Conservation (phyloP, 768 basidiomycete species). For the Amanita pseudoporphyria region DNA sequence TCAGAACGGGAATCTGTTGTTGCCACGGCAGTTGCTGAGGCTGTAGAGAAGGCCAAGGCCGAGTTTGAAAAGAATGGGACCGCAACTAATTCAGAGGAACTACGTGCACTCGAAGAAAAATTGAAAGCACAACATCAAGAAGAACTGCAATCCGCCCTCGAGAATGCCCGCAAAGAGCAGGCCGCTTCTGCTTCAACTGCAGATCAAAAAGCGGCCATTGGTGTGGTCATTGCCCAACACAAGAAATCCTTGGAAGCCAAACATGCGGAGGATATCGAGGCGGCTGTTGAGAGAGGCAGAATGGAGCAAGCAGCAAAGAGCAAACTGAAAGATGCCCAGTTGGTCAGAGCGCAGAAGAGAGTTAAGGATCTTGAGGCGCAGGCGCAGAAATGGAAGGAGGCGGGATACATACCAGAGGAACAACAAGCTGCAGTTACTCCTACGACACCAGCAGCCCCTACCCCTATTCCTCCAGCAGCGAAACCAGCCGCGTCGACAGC, state of each 20-base stretch:
- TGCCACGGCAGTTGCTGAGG: constrained; percentile 42
- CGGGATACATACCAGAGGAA: constrained; percentile 33
- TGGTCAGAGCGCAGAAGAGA: constrained; percentile 48
- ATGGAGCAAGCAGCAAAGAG: constrained; percentile 50
- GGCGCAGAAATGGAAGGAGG: constrained; percentile 45
- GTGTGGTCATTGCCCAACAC: constrained; percentile 41
- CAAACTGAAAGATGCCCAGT: constrained; percentile 63
- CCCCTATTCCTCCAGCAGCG: constrained; percentile 10
- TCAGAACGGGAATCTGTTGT: constrained; percentile 30
- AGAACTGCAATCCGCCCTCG: constrained; percentile 38
- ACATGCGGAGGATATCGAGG: constrained; percentile 46
- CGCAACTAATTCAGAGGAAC: constrained; percentile 31
- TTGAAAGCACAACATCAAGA: constrained; percentile 43
- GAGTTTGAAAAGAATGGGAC: constrained; percentile 25
- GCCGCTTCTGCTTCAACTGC: constrained; percentile 16
- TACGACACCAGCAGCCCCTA: constrained; percentile 13
- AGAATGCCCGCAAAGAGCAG: constrained; percentile 26
- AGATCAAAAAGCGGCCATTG: constrained; percentile 27
- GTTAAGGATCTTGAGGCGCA: constrained; percentile 64
- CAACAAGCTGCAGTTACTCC: constrained; percentile 12
- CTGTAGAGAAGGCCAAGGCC: constrained; percentile 44
- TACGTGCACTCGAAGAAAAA: constrained; percentile 44
- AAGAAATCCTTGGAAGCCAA: constrained; percentile 35
- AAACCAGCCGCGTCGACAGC: constrained; percentile 15
- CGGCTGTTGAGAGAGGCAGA: constrained; percentile 62